Evolutionary conservation across 208 protist species (phyloP), one percentile per base, ranked within the genome.

Genomic region (Wallacemonas sp.): DNA sequence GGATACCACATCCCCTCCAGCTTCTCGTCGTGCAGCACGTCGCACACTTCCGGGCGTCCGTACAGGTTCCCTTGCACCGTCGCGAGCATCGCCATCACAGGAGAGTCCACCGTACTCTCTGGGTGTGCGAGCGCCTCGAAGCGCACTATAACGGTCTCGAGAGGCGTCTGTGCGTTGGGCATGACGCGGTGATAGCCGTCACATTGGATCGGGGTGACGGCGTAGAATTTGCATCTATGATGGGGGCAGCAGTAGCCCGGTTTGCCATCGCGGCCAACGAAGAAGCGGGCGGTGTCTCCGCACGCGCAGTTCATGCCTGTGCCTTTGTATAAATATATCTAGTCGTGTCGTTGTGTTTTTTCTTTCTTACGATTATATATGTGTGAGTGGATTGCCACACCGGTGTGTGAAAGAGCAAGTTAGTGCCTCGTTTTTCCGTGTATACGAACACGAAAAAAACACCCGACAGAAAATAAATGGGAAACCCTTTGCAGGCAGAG

Each of bases 51-150:
- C 5, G 47, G 52, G 52, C 64, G 68, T 27, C 39, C 58, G 33
- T 52, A 44, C 6, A 67, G 27, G 26, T 74, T 65, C 1, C 73
- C 73, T 19, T 80, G 66, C 23, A 72, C 70, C 16, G 44, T 49
- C 2, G 78, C 36, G 21, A 78, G 60, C 29, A 85, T 74, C 16
- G 80, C 75, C 36, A 67, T 65, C 9, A 72, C 61, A 39, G 68
- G 49, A n/a, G 61, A 34, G 21, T 71, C 64, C 32, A 68, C 65
- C n/a, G 63, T 68, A 4, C 56, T 34, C n/a, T 58, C 57, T 11
- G 90, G 87, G 75, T 92, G 85, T 0, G 85, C 56, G 8, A 81
- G 36, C 0, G 87, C 87, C 71, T 96, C 90, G 61, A 90, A 92
- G 33, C 86, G 83, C 0, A 96, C 38, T 21, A 92, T 67, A 17